Conservation (phyloP, 2,329 filamentous ascomycete species). For the Exophiala aquamarina region DNA sequence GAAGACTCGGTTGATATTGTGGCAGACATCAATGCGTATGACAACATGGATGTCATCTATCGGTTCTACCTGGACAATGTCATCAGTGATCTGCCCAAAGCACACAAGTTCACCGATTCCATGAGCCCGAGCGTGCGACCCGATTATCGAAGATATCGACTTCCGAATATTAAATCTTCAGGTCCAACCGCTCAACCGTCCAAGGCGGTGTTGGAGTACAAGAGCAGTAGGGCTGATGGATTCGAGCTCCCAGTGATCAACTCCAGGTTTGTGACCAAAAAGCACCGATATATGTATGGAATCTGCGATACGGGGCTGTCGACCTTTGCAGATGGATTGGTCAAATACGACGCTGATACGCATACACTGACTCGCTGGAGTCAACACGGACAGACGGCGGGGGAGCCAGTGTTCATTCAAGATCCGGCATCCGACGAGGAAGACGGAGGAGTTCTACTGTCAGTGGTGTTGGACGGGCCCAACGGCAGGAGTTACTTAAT, state of each 20-base stretch:
- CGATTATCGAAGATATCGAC: slow-evolving; percentile 38
- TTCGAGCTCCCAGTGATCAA: slow-evolving; percentile 55
- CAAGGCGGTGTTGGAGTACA: slow-evolving; percentile 24
- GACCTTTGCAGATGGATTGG: slow-evolving; percentile 52
- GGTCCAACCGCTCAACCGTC: slow-evolving; percentile 9
- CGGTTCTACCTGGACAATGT: slow-evolving; percentile 70
- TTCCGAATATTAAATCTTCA: slow-evolving; percentile 34
- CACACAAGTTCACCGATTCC: slow-evolving; percentile 46
- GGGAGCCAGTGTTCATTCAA: slow-evolving; percentile 55
- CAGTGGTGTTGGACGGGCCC: slow-evolving; percentile 53
- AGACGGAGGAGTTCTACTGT: slow-evolving; percentile 55
- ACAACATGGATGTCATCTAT: slow-evolving; percentile 64
- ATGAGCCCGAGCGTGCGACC: slow-evolving; percentile 30
- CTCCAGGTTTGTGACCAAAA: slow-evolving; percentile 41
- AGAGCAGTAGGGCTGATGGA: slow-evolving; percentile 11
- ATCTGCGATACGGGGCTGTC: slow-evolving; percentile 46
- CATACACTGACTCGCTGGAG: slow-evolving; percentile 45
- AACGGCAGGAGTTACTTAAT: slow-evolving; percentile 54
- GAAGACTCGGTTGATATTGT: slow-evolving; percentile 56
- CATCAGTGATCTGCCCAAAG: slow-evolving; percentile 54
- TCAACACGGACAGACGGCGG: slow-evolving; percentile 50
- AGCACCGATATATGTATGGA: slow-evolving; percentile 53
- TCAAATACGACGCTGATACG: slow-evolving; percentile 53
- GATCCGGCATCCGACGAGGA: slow-evolving; percentile 48
- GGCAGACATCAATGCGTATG: slow-evolving; percentile 66